Evolutionary conservation across 1,284 basidiomycete genomes (phyloP).

Genomic region (Boletus albobrunnescens): DNA sequence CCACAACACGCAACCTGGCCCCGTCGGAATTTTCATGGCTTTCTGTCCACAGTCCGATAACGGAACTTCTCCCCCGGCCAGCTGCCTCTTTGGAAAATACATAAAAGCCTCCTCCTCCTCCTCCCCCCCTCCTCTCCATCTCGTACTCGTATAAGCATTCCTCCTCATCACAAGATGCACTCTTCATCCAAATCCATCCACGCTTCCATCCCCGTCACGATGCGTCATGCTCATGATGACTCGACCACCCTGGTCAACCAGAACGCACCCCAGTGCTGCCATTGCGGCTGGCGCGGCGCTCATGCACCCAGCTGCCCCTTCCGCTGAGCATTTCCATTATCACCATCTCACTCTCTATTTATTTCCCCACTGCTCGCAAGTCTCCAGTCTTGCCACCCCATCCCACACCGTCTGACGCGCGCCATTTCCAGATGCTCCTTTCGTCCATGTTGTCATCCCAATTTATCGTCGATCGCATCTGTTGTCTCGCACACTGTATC

Average conservation of each 20-base stretch:
- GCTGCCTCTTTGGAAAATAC: constrained; percentile 28
- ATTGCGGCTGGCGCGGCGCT: constrained; percentile 65
- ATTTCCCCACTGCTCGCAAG: constrained; percentile 26
- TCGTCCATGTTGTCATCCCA: constrained; percentile 29
- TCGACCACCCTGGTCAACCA: constrained; percentile 26
- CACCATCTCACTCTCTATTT: constrained; percentile 24
- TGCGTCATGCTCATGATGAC: constrained; percentile 21
- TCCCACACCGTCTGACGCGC: constrained; percentile 1
- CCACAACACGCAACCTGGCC: constrained; percentile 36
- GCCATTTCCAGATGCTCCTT: constrained; percentile 12
- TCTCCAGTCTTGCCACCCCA: no score
- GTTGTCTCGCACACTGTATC: constrained; percentile 28
- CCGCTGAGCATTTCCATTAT: constrained; percentile 29
- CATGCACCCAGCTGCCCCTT: constrained; percentile 70
- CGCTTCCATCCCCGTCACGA: constrained; percentile 21
- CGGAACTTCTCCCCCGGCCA: constrained; percentile 34
- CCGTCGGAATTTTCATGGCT: constrained; percentile 36
- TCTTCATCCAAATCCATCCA: no score
- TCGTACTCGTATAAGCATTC: background rate
- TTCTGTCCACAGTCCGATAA: constrained; percentile 36
- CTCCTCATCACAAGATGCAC: constrained; percentile 19
- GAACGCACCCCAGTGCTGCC: constrained; percentile 68
- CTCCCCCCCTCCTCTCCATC: background rate
- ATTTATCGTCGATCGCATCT: constrained; percentile 33
- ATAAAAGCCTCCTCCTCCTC: constrained; percentile 26